Evolutionary conservation across 441 rosid species (phyloP), one percentile per base, ranked within the genome.

Genomic region (Cnidoscolus chayamansa): DNA sequence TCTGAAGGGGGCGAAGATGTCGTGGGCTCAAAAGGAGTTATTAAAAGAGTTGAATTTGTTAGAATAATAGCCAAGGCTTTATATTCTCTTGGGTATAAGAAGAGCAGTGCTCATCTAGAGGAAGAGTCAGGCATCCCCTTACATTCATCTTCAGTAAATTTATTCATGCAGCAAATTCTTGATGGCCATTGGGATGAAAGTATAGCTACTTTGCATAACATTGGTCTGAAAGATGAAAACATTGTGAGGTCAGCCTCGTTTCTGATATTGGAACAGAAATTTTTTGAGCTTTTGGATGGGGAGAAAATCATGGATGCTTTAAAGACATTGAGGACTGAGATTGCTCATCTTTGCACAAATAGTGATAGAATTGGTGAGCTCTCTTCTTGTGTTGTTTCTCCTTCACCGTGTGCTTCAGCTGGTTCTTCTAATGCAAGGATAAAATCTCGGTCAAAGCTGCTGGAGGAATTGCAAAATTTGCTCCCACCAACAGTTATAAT

Each of bases 101-200:
- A 81, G 80, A 88, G 85, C 60, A 77, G 89, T 65, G 89, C 92
- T 71, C 76, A 25, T 78, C 82, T 88, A 67, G 90, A 88, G 79
- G 90, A 86, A 77, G 92, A 88, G 74, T 88, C 90, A 2, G 90
- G 92, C 65, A 83, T 84, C 75, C 75, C 83, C 1, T 77, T 88
- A 62, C 83, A 88, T 63, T 81, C 90, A 35, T 60, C 85, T 56
- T 75, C 71, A 53, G 89, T 85, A 43, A 83, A 80, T 53, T 57
- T 51, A 30, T 82, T 88, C 63, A 84, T 60, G 75, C 82, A 83
- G 63, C 87, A 86, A 76, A 81, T 86, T 72, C 81, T 74, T 40
- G 86, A 84, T 81, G 86, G 89, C 4, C 72, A 68, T 30, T 88
- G 89, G 89, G 86, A 85, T 67, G 86, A 74, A 80, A 84, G 90